Conservation (phyloP, 257 asterid genomes). For the Solanum corneliomulleri region DNA sequence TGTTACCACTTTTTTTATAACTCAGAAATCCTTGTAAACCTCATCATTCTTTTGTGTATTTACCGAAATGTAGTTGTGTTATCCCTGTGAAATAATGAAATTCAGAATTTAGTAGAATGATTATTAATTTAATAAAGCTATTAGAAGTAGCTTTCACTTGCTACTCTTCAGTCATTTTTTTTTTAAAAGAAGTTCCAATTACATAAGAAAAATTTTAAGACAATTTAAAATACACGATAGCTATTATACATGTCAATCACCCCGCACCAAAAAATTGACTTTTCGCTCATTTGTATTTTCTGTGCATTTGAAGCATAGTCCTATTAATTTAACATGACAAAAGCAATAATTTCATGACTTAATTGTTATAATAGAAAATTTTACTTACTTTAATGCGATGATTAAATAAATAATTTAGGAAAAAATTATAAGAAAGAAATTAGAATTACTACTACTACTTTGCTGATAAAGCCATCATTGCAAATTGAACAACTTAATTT, state of each 20-base stretch:
- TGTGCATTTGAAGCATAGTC: not conserved
- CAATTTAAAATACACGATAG: not conserved
- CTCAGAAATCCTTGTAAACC: not conserved
- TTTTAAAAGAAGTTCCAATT: not conserved
- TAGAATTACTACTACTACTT: conserved; percentile 19
- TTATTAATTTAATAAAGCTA: not conserved
- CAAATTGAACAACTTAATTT: conserved; percentile 38
- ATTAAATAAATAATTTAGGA: not conserved
- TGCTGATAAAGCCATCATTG: conserved; percentile 40
- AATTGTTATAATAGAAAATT: not conserved
- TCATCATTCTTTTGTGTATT: conserved; percentile 11
- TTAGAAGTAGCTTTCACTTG: not conserved
- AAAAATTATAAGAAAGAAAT: not conserved
- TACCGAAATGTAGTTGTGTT: conserved; percentile 18
- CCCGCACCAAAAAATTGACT: not conserved
- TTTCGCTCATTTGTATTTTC: not conserved
- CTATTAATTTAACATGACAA: not conserved
- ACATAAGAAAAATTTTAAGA: not conserved
- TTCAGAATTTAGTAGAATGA: not conserved
- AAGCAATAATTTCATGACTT: not conserved
- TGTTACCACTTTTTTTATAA: not conserved
- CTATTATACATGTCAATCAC: not conserved
- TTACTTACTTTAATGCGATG: no score
- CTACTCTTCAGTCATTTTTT: not conserved
- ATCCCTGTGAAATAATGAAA: conserved; percentile 14